Base-by-base conservation (phyloP, 139 green algal genomes). In the Haematococcus lacustris region DNA sequence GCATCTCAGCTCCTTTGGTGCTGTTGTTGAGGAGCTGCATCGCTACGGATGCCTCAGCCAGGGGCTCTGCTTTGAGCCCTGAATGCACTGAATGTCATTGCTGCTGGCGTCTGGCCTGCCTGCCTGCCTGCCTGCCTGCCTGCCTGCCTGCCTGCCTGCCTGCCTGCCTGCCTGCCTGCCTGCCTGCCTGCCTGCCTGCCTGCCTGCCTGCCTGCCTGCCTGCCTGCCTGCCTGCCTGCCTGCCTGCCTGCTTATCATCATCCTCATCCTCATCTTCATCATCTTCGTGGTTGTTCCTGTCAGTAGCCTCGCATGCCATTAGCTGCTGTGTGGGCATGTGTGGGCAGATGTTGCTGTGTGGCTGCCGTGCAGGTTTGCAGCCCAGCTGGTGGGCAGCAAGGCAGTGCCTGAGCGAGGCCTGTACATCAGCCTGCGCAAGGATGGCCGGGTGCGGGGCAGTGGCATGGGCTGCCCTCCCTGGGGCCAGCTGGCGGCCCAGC, bases 371-470 rank as follows among this genome's bases (percentile, higher is more conserved):
- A 28, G 43, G 43, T 53, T 53, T 53, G 43, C 9, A 53, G 43
- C 9, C 9, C 43, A 53, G 43, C 43, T 53, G 43, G 68, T 84
- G 51, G 71, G 81, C 37, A 39, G 35, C 34, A 86, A 83, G 38
- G 78, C 75, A 0, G 79, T 63, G 3, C 30, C 60, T 1, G 83
- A 87, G 28, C 71, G 63, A 40, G 75, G 79, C 33, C 72, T 96
- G 63, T 96, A 93, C 61, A 72, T 96, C 21, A 79, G 85, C 7
- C 77, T 96, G 63, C 77, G 90, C 13, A 70, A 91, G 71, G 89
- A 96, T 62, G 90, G 90, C 0, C 81, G 89, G 1, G 88, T 93
- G 72, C 73, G 90, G 0, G 83, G 76, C 38, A 87, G 76, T 53
- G 89, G 90, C 6, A 74, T 73, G 17, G 83, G 83, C 25, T 5